These are phyloP conservation scores for Botrytis fragariae DNA, from an alignment of 2,329 filamentous ascomycete species.

Conservation along the genomic window DNA sequence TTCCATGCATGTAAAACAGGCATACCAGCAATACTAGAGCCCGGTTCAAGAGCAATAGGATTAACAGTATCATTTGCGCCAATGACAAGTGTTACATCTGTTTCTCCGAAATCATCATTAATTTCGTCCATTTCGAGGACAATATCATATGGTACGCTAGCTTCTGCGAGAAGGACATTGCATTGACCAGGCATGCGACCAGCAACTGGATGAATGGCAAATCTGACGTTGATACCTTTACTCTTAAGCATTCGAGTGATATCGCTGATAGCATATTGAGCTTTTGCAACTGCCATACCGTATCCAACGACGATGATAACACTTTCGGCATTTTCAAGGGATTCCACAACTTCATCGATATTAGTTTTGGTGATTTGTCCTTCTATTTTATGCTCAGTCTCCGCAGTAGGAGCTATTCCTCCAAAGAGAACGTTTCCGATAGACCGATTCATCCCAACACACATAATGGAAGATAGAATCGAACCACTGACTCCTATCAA, in stretches of 20 bases:
- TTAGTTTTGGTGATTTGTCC: conserved; percentile 75
- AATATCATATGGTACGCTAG: conserved; percentile 85
- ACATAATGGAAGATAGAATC: conserved; percentile 84
- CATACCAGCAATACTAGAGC: conserved; percentile 86
- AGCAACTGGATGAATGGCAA: conserved; percentile 87
- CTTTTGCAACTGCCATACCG: conserved; percentile 92
- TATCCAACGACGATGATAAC: conserved; percentile 86
- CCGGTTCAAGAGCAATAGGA: conserved; percentile 80
- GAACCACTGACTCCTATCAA: conserved; percentile 87
- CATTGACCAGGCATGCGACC: conserved; percentile 92
- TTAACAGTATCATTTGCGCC: conserved; percentile 93
- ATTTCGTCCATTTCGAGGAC: conserved; percentile 96
- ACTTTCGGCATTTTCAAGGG: conserved; percentile 71
- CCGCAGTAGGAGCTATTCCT: conserved; percentile 64
- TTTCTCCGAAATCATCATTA: conserved; percentile 85
- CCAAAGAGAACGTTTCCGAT: conserved; percentile 89
- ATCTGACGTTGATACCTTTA: conserved; percentile 77
- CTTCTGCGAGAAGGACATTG: conserved; percentile 86
- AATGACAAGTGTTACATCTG: conserved; percentile 83
- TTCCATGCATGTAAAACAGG: conserved; percentile 91
- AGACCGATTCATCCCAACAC: conserved; percentile 87
- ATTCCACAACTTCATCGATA: conserved; percentile 77
- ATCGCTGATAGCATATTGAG: conserved; percentile 85
- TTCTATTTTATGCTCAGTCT: conserved; percentile 70
- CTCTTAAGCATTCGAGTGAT: conserved; percentile 72